These are phyloP conservation scores for Xylaria venustula DNA, from an alignment of 495 filamentous ascomycete genomes.

Conservation along the genomic window DNA sequence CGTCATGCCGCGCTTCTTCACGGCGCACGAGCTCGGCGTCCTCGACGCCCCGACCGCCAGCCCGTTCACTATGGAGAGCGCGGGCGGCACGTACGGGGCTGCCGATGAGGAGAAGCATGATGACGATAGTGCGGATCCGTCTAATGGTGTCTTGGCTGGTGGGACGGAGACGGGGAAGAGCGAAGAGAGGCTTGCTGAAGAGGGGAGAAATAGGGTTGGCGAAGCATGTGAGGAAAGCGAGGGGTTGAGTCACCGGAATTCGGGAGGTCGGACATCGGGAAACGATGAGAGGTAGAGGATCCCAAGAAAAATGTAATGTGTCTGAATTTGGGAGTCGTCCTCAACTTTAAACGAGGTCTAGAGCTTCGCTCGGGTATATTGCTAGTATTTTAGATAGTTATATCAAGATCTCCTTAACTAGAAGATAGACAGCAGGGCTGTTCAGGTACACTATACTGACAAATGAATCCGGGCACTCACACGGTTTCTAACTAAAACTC, in stretches of 20 bases:
- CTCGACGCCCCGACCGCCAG: constrained; percentile 82
- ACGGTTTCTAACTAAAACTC: too few species aligned
- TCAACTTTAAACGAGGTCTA: too few species aligned
- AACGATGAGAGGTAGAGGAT: neutral
- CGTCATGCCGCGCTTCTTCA: constrained; percentile 71
- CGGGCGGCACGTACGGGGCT: constrained; percentile 61
- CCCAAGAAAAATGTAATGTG: too few species aligned
- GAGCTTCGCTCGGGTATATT: too few species aligned
- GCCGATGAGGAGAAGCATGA: constrained; percentile 6
- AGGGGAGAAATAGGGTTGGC: constrained; percentile 19
- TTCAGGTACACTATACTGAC: too few species aligned
- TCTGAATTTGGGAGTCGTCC: too few species aligned
- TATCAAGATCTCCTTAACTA: too few species aligned
- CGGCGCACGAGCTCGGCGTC: constrained; percentile 61
- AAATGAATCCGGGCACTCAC: too few species aligned
- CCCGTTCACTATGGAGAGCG: constrained; percentile 81
- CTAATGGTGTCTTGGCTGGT: neutral
- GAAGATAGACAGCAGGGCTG: too few species aligned
- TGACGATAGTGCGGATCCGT: neutral
- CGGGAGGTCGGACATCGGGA: neutral
- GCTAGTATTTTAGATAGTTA: too few species aligned
- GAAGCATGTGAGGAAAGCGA: constrained; percentile 4
- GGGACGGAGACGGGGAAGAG: constrained; percentile 20
- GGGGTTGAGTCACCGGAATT: constrained; percentile 11
- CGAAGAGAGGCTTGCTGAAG: constrained; percentile 35